Conservation (phyloP, 2,329 filamentous ascomycete species). For the Byssoonygena ceratinophila region DNA sequence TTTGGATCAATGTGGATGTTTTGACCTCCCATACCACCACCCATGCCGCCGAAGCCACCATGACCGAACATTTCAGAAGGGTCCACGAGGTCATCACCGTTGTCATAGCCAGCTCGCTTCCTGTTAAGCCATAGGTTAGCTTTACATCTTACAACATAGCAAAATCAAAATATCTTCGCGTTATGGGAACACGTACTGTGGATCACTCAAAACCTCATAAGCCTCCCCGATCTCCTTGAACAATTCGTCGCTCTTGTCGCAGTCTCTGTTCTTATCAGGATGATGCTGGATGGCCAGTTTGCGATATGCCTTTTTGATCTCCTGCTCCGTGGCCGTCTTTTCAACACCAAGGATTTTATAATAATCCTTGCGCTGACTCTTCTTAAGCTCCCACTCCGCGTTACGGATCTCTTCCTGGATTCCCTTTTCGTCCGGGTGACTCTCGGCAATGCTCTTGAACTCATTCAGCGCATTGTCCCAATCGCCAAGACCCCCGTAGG, state of each 20-base stretch:
- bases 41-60: slow-evolving; percentile 39
- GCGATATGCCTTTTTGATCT: slow-evolving; percentile 95
- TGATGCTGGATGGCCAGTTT: slow-evolving; percentile 90
- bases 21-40: slow-evolving; percentile 41
- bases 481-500: slow-evolving; percentile 68
- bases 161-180: neutral
- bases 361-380: slow-evolving; percentile 93
- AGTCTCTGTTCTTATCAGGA: slow-evolving; percentile 86
- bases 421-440: slow-evolving; percentile 68
- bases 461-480: slow-evolving; percentile 90
- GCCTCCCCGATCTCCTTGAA: slow-evolving; percentile 99
- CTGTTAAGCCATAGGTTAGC: slow-evolving; percentile 32
- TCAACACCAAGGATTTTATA: slow-evolving; percentile 90
- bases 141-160: neutral
- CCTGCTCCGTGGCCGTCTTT: slow-evolving; percentile 70
- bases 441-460: slow-evolving; percentile 74
- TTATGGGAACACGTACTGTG: slow-evolving; percentile 55
- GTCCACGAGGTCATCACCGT: slow-evolving; percentile 81
- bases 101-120: slow-evolving; percentile 84
- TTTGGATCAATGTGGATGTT: slow-evolving; percentile 57
- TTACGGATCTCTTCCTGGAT: slow-evolving; percentile 76
- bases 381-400: slow-evolving; percentile 93
- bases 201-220: slow-evolving; percentile 88
- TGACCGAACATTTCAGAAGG: slow-evolving; percentile 69
- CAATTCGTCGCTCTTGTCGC: slow-evolving; percentile 69